Evolutionary conservation across 768 basidiomycete species (phyloP).

Genomic region (Paxillus ammoniavirescens): DNA sequence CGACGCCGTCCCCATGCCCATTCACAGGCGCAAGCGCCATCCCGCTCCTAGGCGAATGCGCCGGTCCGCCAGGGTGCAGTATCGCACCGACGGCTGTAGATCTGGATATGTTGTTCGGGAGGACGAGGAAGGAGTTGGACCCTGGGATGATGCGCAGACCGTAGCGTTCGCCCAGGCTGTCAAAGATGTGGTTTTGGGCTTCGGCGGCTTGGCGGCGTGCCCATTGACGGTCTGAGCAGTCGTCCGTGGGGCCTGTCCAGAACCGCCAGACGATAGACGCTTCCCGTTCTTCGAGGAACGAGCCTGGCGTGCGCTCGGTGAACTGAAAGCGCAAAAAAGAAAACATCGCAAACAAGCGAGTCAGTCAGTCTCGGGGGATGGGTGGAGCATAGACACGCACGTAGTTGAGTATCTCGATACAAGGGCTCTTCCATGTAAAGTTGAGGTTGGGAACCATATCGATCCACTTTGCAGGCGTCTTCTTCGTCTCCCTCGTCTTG

Average conservation of each 20-base stretch:
- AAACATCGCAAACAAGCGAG: too few relatives aligned
- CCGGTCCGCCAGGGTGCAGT: slow-evolving; percentile 59
- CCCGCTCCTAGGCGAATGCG: slow-evolving; percentile 32
- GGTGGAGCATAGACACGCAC: slow-evolving; percentile 43
- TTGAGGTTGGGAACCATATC: slow-evolving; percentile 80
- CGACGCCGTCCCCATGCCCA: slow-evolving; percentile 29
- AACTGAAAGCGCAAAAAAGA: slow-evolving; percentile 49
- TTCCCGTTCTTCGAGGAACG: slow-evolving; percentile 80
- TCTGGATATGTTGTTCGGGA: slow-evolving; percentile 81
- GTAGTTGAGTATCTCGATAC: slow-evolving; percentile 81
- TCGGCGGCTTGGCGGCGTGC: slow-evolving; percentile 85
- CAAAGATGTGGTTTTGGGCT: slow-evolving; percentile 91
- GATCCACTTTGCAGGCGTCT: slow-evolving; percentile 54
- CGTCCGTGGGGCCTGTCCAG: slow-evolving; percentile 56
- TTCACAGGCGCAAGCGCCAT: slow-evolving; percentile 37
- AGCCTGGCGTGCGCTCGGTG: slow-evolving; percentile 83
- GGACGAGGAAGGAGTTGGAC: slow-evolving; percentile 73
- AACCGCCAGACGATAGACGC: slow-evolving; percentile 85
- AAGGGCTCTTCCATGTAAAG: slow-evolving; percentile 76
- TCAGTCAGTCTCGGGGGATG: background rate
- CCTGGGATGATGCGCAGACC: slow-evolving; percentile 83
- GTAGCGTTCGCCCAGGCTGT: slow-evolving; percentile 81
- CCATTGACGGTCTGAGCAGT: slow-evolving; percentile 69
- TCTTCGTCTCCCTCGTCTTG: slow-evolving; percentile 45
- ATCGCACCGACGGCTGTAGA: slow-evolving; percentile 84